Evolutionary conservation across 257 asterid species (phyloP).

Genomic region (Nicotiana obtusifolia): DNA sequence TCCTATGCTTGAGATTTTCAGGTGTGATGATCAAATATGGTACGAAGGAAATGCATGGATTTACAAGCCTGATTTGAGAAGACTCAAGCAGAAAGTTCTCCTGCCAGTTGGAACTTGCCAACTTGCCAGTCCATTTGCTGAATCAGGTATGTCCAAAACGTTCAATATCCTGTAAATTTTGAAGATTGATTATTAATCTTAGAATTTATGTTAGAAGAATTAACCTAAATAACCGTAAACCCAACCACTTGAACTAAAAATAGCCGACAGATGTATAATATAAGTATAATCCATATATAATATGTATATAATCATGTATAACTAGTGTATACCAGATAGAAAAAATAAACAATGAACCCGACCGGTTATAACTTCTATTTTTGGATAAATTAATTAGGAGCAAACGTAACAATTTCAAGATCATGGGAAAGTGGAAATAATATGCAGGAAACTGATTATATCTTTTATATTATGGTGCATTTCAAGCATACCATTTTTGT

Average conservation of each 20-base stretch:
- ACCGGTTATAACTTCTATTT: neutral
- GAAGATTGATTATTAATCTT: too few relatives aligned
- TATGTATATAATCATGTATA: too few relatives aligned
- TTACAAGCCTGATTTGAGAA: constrained; percentile 39
- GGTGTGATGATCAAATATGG: constrained; percentile 46
- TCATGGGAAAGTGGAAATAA: neutral
- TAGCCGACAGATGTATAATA: too few relatives aligned
- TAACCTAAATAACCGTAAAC: too few relatives aligned
- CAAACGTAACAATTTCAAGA: neutral
- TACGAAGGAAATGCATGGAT: constrained; percentile 27
- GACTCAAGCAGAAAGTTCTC: constrained; percentile 21
- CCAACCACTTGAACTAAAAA: too few relatives aligned
- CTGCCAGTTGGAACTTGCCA: constrained; percentile 41
- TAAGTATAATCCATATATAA: too few relatives aligned
- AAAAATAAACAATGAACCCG: too few relatives aligned
- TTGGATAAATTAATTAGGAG: neutral
- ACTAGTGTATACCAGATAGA: too few relatives aligned
- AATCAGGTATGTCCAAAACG: constrained; percentile 18
- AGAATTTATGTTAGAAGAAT: too few relatives aligned
- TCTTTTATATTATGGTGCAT: neutral
- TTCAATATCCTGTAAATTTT: too few relatives aligned
- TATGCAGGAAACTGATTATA: too few relatives aligned
- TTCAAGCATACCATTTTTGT: neutral
- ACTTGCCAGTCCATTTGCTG: constrained; percentile 21
- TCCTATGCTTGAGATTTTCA: constrained; percentile 38